Percentiles rank a stretch among this genome's conserved stretches.
phyloP scores from a whole-genome alignment of 352 stramenopile species.

The Phytophthora pseudosyringae region DNA sequence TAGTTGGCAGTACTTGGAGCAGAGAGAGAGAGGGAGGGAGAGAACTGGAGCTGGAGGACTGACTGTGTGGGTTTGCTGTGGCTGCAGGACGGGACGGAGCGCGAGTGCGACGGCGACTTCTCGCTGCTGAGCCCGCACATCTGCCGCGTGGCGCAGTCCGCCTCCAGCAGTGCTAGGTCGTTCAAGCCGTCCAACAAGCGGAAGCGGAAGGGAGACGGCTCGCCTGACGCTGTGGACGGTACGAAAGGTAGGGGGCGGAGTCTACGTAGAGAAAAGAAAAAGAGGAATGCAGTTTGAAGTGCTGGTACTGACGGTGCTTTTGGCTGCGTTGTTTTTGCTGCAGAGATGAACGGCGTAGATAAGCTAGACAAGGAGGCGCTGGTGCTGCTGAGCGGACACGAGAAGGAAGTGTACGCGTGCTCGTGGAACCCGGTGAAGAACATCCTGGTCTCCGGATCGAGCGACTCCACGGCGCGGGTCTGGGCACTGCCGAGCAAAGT shows the following conservation, averaged over 20 bases:
- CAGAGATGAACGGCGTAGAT: conserved; percentile 69
- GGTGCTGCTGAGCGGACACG: conserved; percentile 77
- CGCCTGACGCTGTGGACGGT: conserved; percentile 66
- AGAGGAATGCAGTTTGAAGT: not conserved
- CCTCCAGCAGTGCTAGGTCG: conserved; percentile 68
- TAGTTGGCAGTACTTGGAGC: not conserved
- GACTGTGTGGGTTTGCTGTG: conserved; percentile 3
- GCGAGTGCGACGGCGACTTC: conserved; percentile 90
- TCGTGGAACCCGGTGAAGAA: conserved; percentile 97
- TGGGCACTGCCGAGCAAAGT: conserved; percentile 91
- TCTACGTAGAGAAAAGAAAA: not conserved
- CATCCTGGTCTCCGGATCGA: conserved; percentile 96
- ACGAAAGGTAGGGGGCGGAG: conserved; percentile 54
- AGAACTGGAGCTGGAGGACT: not conserved
- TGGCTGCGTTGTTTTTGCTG: conserved; percentile 22
- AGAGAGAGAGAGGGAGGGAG: not conserved
- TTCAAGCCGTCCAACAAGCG: conserved; percentile 81
- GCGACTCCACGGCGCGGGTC: conserved; percentile 95
- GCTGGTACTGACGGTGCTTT: not conserved
- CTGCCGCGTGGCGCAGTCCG: conserved; percentile 84
- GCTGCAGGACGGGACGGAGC: conserved; percentile 80
- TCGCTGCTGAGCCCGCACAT: conserved; percentile 93
- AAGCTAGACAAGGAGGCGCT: conserved; percentile 69
- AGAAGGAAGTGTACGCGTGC: conserved; percentile 97
- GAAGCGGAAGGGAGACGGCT: conserved; percentile 81